A percentile compares a stretch with the other conserved stretches of the same genome.
phyloP scores from a whole-genome alignment of 2,329 filamentous ascomycete genomes.

The Helminthosporium solani region DNA sequence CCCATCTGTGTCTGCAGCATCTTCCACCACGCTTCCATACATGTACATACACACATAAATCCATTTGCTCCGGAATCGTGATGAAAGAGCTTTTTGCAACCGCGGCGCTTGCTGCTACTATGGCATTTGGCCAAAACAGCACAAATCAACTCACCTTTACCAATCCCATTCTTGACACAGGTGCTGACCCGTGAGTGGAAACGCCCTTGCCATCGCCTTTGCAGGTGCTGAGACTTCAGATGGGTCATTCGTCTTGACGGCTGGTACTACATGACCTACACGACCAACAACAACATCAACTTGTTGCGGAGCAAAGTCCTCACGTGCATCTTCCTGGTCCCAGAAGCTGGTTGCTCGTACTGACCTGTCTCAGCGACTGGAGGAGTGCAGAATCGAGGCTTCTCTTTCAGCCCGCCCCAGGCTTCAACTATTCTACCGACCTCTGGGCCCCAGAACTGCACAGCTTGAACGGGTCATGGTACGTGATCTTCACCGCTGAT shows the following conservation, averaged over 20 bases:
- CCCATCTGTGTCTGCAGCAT: no score
- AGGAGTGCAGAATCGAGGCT: constrained; percentile 46
- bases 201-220: neutral
- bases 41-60: no score
- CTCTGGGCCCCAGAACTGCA: constrained; percentile 56
- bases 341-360: neutral
- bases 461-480: constrained; percentile 50
- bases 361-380: constrained; percentile 37
- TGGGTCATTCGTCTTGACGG: constrained; percentile 47
- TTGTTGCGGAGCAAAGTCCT: constrained; percentile 45
- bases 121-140: constrained; percentile 21
- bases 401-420: constrained; percentile 45
- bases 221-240: constrained; percentile 16
- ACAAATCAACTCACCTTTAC: constrained; percentile 41
- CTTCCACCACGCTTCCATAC: no score
- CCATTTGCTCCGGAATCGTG: no score
- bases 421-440: constrained; percentile 49
- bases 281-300: constrained; percentile 47
- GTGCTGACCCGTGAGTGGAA: constrained; percentile 45
- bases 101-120: constrained; percentile 15
- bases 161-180: constrained; percentile 46
- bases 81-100: constrained; percentile 23
- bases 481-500: constrained; percentile 56
- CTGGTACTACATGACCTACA: constrained; percentile 50
- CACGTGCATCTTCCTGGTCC: constrained; percentile 30